These are phyloP conservation scores for Backusella morwellensis DNA, from an alignment of 192 early-diverging fungal genomes.

Conservation along the genomic window DNA sequence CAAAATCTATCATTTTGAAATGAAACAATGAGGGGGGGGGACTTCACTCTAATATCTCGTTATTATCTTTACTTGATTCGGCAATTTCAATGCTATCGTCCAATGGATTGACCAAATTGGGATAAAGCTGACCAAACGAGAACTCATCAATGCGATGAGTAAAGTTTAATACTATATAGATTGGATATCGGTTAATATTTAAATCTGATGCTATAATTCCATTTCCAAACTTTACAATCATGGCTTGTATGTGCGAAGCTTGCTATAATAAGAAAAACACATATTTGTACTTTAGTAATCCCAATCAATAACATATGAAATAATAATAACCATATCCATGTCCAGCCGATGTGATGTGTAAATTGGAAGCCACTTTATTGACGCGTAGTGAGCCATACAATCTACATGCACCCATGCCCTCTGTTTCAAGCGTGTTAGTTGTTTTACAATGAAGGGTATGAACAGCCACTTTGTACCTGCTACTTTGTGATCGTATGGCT, in stretches of 20 bases:
- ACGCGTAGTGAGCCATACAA: conserved; percentile 70
- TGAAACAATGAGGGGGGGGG: neutral
- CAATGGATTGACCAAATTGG: conserved; percentile 83
- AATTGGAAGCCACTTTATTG: conserved; percentile 82
- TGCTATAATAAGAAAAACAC: conserved; percentile 10
- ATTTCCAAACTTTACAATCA: conserved; percentile 44
- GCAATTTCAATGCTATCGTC: conserved; percentile 76
- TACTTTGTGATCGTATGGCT: conserved; percentile 20
- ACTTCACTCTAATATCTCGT: neutral
- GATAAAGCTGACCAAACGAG: conserved; percentile 87
- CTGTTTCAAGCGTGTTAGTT: neutral
- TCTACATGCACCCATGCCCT: conserved; percentile 64
- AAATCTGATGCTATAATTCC: neutral
- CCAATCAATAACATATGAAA: too few relatives aligned
- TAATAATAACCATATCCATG: conserved; percentile 68
- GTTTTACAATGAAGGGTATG: neutral
- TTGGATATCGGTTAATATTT: neutral
- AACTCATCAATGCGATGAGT: conserved; percentile 91
- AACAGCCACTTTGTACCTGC: conserved; percentile 6
- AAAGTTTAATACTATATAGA: conserved; percentile 78
- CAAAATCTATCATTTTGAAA: conserved; percentile 46
- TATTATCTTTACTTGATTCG: conserved; percentile 35
- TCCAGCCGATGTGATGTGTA: conserved; percentile 89
- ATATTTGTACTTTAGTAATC: too few relatives aligned
- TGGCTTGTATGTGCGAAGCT: conserved; percentile 62